phyloP scores from a whole-genome alignment of 495 filamentous ascomycete genomes.

The Diplogelasinospora grovesii region DNA sequence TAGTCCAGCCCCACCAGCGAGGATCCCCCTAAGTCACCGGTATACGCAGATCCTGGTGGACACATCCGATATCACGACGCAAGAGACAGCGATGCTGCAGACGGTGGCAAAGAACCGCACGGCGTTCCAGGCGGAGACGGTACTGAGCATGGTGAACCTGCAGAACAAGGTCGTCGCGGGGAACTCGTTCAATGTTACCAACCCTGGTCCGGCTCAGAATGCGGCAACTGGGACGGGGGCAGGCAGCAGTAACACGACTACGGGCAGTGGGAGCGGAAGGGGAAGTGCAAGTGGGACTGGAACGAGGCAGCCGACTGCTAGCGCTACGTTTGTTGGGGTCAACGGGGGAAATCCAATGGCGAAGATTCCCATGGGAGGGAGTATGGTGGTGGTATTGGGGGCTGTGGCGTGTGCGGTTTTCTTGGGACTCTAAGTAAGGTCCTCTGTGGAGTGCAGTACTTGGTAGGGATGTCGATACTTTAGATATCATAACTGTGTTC shows the following conservation, averaged over 20 bases:
- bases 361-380: too few species aligned
- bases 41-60: constrained; percentile 38
- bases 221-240: constrained; percentile 1
- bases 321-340: too few species aligned
- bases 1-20: constrained; percentile 33
- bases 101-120: constrained; percentile 16
- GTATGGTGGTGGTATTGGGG: too few species aligned
- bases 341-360: too few species aligned
- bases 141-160: constrained; percentile 27
- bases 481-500: too few species aligned
- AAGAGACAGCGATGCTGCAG: constrained; percentile 18
- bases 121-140: constrained; percentile 24
- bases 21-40: constrained; percentile 34
- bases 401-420: too few species aligned
- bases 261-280: not conserved
- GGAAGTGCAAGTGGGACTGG: not conserved
- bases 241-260: not conserved
- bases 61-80: constrained; percentile 22
- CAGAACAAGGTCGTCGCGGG: constrained; percentile 30
- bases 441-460: too few species aligned
- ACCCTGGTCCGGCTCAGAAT: constrained; percentile 27
- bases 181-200: constrained; percentile 41
- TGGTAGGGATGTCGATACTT: too few species aligned
- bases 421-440: too few species aligned
- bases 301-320: too few species aligned